Base-by-base conservation (phyloP, 2,329 filamentous ascomycete genomes). In the Coleophoma cylindrospora region DNA sequence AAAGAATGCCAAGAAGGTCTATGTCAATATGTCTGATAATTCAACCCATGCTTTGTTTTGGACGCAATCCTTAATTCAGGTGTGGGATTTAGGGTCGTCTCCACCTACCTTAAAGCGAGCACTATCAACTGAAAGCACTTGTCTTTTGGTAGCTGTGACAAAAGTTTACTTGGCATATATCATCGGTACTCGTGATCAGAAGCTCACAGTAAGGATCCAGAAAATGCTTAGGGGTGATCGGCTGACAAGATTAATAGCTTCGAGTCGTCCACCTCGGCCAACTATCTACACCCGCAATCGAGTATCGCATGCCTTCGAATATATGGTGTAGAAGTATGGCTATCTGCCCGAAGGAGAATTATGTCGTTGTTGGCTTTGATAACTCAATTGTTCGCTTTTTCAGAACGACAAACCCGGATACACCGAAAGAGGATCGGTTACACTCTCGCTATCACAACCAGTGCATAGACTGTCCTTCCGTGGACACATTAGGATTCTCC, bases 401-500 rank as follows among this genome's bases (percentile, higher is more conserved):
- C 54, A 70, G 66, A 34, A 68, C 67, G 1, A 61, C 57, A 3
- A 62, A 48, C 10, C 55, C 58, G 4, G 67, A 68, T 44, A 59
- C 66, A 27, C 66, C 66, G 0, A 60, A 66, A 44, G 69, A 71
- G 56, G 66, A 71, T 34, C 62, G 63, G 10, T 61, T 72, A 3
- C 68, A 71, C 48, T 54, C 50, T 7, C 51, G 52, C 3, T 61
- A 62, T n/a, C 68, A 70, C 41, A 57, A 52, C 9, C 61, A 68
- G 32, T 70, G 67, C 54, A 64, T 57, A 41, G 48, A 57, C 3
- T 71, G 68, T 51, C 66, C 68, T 4, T 58, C 67, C 3, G 66
- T 71, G 2, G 68, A 70, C n/a, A 70, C 68, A 0, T 55, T 72
- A 3, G 61, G 68, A 2, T 72, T 71, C 49, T 72, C 69, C 1